Percentiles rank a stretch among this genome's conserved stretches.
phyloP scores from a whole-genome alignment of 805 yeast species.

The Candida silvatica region DNA sequence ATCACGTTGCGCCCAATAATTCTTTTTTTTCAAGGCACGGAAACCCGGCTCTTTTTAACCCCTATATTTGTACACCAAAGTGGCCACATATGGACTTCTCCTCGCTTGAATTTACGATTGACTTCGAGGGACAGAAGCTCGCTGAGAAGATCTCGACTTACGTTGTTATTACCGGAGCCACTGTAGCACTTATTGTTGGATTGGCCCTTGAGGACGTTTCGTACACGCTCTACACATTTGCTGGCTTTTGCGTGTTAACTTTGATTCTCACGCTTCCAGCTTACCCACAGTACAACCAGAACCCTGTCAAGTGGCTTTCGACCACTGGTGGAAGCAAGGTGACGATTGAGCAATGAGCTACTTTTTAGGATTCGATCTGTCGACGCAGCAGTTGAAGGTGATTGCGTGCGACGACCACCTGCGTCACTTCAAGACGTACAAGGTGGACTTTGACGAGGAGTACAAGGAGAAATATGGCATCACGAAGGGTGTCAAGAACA shows the following conservation, averaged over 20 bases:
- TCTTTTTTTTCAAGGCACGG: no score
- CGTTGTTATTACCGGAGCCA: conserved; percentile 23
- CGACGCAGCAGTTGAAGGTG: conserved; percentile 83
- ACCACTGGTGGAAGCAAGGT: conserved; percentile 1
- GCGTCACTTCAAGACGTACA: conserved; percentile 43
- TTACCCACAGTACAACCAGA: conserved; percentile 45
- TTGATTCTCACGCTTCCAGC: conserved; percentile 43
- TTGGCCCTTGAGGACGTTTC: conserved; percentile 35
- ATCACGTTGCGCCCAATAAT: no score
- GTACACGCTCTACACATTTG: conserved; percentile 30
- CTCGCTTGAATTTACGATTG: conserved; percentile 21
- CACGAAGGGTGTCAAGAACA: conserved; percentile 61
- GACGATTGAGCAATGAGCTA: conserved; percentile 6
- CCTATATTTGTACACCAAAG: no score
- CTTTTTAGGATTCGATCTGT: conserved; percentile 73
- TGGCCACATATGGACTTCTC: no score
- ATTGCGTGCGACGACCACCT: conserved; percentile 50
- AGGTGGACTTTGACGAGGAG: conserved; percentile 67
- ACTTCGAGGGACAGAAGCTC: conserved; percentile 44
- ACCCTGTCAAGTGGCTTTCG: conserved; percentile 40
- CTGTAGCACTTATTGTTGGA: conserved; percentile 40
- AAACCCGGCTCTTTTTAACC: no score
- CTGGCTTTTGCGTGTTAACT: conserved; percentile 24
- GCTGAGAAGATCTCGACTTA: conserved; percentile 25
- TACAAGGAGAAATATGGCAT: conserved; percentile 48